phyloP scores from a whole-genome alignment of 345 rosid species.

The Anacardium occidentale region DNA sequence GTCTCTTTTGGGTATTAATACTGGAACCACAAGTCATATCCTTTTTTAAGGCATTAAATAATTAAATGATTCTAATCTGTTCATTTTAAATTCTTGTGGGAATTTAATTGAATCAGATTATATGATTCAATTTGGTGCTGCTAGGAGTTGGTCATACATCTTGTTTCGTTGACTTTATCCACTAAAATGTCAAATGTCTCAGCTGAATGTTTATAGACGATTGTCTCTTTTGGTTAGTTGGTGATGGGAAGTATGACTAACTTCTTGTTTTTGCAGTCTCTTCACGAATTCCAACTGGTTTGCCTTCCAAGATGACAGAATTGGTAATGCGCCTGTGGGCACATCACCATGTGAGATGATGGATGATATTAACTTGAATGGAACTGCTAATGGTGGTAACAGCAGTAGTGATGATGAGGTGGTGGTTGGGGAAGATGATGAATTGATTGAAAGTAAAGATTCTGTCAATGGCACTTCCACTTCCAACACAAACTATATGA shows the following conservation, averaged over 20 bases:
- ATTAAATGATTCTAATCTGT: neutral
- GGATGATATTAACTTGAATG: slow-evolving; percentile 80
- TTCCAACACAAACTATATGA: slow-evolving; percentile 34
- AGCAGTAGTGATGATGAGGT: slow-evolving; percentile 92
- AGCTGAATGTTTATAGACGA: neutral
- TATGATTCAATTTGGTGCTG: neutral
- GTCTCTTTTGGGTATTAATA: neutral
- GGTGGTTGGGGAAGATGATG: slow-evolving; percentile 76
- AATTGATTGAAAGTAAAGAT: slow-evolving; percentile 50
- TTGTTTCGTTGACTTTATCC: too few species aligned
- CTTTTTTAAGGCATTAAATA: neutral
- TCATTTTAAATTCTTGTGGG: neutral
- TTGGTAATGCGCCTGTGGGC: slow-evolving; percentile 50
- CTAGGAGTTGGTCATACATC: neutral
- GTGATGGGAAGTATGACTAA: neutral
- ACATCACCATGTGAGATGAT: slow-evolving; percentile 57
- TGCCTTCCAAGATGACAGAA: slow-evolving; percentile 83
- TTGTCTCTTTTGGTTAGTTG: neutral
- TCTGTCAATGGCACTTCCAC: slow-evolving; percentile 49
- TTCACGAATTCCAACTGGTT: slow-evolving; percentile 98
- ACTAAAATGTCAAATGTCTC: neutral
- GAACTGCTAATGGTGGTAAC: slow-evolving; percentile 55
- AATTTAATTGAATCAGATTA: neutral
- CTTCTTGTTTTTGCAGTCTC: slow-evolving; percentile 45
- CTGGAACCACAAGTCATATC: neutral